Evolutionary conservation across 2,329 filamentous ascomycete genomes (phyloP).

Genomic region (Fusarium avenaceum): DNA sequence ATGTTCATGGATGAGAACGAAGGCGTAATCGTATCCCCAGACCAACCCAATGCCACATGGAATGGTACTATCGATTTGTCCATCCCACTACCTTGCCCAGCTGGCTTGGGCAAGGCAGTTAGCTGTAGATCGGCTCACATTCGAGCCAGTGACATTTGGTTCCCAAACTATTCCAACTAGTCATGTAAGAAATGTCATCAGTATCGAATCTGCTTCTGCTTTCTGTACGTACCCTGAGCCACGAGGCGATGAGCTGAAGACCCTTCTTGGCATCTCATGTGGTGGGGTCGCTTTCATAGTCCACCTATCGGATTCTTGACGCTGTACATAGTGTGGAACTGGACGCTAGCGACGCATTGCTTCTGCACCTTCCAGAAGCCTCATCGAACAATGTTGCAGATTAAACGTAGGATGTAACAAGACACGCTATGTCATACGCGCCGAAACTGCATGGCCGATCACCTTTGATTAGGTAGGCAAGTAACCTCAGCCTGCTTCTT

Average conservation of each 20-base stretch:
- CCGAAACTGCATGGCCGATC: conserved; percentile 16
- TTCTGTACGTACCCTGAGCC: conserved; percentile 7
- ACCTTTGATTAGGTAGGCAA: neutral
- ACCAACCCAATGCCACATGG: conserved; percentile 24
- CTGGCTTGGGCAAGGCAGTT: conserved; percentile 19
- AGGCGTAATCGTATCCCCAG: conserved; percentile 38
- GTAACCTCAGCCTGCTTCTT: neutral
- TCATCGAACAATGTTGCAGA: conserved; percentile 43
- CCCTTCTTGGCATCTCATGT: conserved; percentile 44
- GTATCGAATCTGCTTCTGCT: conserved; percentile 19
- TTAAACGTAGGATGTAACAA: conserved; percentile 25
- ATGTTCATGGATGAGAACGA: conserved; percentile 22
- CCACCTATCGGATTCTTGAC: conserved; percentile 48
- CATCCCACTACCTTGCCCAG: conserved; percentile 26
- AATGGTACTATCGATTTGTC: conserved; percentile 34
- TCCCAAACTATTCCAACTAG: conserved; percentile 23
- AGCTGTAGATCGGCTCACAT: conserved; percentile 29
- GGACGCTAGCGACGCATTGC: conserved; percentile 23
- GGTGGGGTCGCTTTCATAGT: conserved; percentile 37
- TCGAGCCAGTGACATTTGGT: conserved; percentile 22
- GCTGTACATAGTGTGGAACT: conserved; percentile 5
- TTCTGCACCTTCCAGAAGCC: conserved; percentile 47
- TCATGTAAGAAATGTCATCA: conserved; percentile 16
- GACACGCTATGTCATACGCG: conserved; percentile 10
- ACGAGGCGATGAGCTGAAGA: conserved; percentile 43